Evolutionary conservation across 345 rosid species (phyloP), one percentile per base, ranked within the genome.

Genomic region (Aurinia saxatilis): DNA sequence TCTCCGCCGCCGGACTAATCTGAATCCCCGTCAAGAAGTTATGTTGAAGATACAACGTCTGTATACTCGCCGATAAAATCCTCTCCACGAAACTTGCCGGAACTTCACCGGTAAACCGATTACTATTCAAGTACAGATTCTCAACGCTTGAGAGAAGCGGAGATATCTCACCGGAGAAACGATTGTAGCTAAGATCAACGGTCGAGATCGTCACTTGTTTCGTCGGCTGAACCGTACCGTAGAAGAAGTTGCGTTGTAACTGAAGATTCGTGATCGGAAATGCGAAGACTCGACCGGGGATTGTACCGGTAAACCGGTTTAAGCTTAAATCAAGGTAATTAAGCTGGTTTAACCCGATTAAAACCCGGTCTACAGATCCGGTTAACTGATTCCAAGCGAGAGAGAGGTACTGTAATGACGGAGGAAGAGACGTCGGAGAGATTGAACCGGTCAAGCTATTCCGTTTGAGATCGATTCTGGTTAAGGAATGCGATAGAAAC

Each of bases 151-250:
- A 85, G 72, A 93, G 82, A 82, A 84, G 59, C 15, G 96, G 80
- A 13, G 97, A 93, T 56, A 93, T 74, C 56, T 35, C 60, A 13
- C 96, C 97, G 40, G 84, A 87, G 37, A 90, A 72, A 30, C 88
- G 63, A 75, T 93, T 93, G 85, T 81, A 82, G 74, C 99, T 93
- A 4, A 93, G 76, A 75, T 93, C 99, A n/a, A 93, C 81, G 74
- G 86, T 80, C 51, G 77, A 25, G 39, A 90, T 90, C 15, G 77
- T 67, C 34, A 93, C 97, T 71, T 77, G 87, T 37, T 57, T 73
- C 5, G 27, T 39, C 57, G 97, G 99, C 23, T 82, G 76, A 60
- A 90, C 81, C 37, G 60, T 16, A 8, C 99, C 96, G 40, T 77
- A 58, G 57, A 93, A 90, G 75, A 25, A 57, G 66, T 93, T 93